phyloP scores from a whole-genome alignment of 2,329 filamentous ascomycete genomes.

The Tolypocladium inflatum region DNA sequence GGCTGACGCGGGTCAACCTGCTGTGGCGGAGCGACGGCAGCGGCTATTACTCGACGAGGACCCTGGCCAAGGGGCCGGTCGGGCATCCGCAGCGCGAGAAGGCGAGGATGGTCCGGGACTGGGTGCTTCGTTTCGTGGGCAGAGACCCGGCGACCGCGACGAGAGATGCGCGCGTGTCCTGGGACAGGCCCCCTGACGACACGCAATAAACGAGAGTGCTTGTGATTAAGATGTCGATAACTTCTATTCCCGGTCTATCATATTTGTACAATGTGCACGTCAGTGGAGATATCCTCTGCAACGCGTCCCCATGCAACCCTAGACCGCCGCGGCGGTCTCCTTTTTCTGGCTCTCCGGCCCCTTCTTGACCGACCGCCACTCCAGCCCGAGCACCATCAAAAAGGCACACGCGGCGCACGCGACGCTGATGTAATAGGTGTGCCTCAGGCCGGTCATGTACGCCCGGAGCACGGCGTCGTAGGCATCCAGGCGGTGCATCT shows the following conservation, averaged over 20 bases:
- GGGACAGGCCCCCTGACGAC: constrained; percentile 31
- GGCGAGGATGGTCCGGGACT: constrained; percentile 59
- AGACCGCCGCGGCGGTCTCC: constrained; percentile 12
- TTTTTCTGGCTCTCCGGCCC: constrained; percentile 17
- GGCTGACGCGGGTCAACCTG: constrained; percentile 60
- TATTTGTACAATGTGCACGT: neutral
- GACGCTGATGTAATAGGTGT: constrained; percentile 42
- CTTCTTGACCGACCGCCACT: constrained; percentile 47
- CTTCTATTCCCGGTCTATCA: neutral
- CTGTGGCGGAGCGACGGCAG: constrained; percentile 43
- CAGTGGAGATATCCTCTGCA: neutral
- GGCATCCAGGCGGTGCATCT: constrained; percentile 29
- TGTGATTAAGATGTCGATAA: neutral
- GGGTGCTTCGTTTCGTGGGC: constrained; percentile 64
- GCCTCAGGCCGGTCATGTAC: constrained; percentile 39
- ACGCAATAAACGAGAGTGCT: constrained; percentile 18
- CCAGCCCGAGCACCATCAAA: constrained; percentile 29
- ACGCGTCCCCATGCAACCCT: neutral
- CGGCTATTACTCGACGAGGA: constrained; percentile 46
- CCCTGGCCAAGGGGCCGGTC: constrained; percentile 26
- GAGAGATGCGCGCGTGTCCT: constrained; percentile 14
- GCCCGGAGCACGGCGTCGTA: constrained; percentile 33
- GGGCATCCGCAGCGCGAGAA: constrained; percentile 48
- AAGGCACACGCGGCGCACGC: constrained; percentile 38
- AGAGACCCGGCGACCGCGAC: constrained; percentile 15